These are phyloP conservation scores for Chamaecyparis obtusa DNA, from an alignment of 75 land plant genomes.

Conservation along the genomic window DNA sequence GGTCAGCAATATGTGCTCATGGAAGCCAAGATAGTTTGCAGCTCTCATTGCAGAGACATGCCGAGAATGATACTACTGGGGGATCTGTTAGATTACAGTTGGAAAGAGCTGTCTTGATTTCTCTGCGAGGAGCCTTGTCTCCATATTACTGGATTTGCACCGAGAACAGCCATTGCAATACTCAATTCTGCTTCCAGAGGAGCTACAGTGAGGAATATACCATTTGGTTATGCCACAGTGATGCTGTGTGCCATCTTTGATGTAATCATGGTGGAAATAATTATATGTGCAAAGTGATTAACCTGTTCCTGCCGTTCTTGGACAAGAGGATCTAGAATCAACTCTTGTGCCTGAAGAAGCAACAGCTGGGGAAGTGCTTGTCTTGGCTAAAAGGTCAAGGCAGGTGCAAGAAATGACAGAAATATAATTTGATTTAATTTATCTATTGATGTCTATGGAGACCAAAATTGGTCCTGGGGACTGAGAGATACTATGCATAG, in stretches of 20 bases:
- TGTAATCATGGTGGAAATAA: conserved; percentile 17
- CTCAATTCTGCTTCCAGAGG: background rate
- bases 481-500: background rate
- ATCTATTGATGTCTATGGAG: too few species aligned
- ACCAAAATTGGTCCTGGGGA: background rate
- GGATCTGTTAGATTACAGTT: conserved; percentile 7
- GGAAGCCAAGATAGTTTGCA: background rate
- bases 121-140: background rate
- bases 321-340: conserved; percentile 25
- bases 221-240: background rate
- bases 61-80: background rate
- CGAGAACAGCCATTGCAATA: background rate
- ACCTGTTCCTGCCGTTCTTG: conserved; percentile 5
- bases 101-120: background rate
- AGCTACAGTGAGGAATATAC: conserved; percentile 1
- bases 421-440: too few species aligned
- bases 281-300: conserved; percentile 20
- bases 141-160: background rate
- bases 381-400: background rate
- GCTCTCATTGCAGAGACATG: background rate
- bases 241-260: conserved; percentile 12
- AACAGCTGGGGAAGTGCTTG: conserved; percentile 12
- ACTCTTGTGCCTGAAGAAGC: conserved; percentile 13
- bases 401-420: background rate
- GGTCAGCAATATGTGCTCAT: background rate